These are phyloP conservation scores for Aspergillus eucalypticola DNA, from an alignment of 2,329 filamentous ascomycete genomes.

Conservation along the genomic window DNA sequence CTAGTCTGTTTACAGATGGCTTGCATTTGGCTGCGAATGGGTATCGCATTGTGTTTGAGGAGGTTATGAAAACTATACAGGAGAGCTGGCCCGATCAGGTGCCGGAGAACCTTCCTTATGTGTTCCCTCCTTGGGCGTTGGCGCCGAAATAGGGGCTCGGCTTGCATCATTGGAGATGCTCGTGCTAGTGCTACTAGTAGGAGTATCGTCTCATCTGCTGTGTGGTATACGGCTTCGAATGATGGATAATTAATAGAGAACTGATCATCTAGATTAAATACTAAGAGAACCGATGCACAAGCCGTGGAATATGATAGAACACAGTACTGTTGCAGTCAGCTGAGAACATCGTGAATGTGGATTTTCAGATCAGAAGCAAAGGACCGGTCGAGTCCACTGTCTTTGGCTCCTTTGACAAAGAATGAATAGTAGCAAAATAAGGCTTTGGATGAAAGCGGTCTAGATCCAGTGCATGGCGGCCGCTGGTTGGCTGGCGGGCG, in stretches of 20 bases:
- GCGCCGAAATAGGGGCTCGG: constrained; percentile 36
- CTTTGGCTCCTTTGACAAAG: no score
- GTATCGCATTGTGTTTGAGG: constrained; percentile 58
- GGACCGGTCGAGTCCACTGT: no score
- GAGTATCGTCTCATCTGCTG: no score
- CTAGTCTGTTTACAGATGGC: constrained; percentile 57
- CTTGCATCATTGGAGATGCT: no score
- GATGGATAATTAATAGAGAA: not conserved
- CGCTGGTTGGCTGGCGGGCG: constrained; percentile 13
- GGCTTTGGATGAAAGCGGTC: constrained; percentile 14
- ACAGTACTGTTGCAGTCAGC: not conserved
- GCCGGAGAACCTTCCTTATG: constrained; percentile 53
- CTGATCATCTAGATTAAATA: no score
- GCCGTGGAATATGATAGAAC: not conserved
- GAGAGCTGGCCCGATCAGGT: constrained; percentile 56
- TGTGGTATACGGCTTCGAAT: not conserved
- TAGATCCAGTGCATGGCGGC: constrained; percentile 11
- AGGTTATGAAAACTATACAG: constrained; percentile 54
- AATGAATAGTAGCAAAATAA: not conserved
- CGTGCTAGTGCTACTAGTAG: no score
- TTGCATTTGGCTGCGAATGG: constrained; percentile 60
- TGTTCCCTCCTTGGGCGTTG: constrained; percentile 56
- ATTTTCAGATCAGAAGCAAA: no score
- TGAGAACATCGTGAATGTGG: no score
- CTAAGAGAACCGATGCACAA: not conserved